phyloP scores from a whole-genome alignment of 1,284 basidiomycete genomes.

The Tetrapyrgos nigripes region DNA sequence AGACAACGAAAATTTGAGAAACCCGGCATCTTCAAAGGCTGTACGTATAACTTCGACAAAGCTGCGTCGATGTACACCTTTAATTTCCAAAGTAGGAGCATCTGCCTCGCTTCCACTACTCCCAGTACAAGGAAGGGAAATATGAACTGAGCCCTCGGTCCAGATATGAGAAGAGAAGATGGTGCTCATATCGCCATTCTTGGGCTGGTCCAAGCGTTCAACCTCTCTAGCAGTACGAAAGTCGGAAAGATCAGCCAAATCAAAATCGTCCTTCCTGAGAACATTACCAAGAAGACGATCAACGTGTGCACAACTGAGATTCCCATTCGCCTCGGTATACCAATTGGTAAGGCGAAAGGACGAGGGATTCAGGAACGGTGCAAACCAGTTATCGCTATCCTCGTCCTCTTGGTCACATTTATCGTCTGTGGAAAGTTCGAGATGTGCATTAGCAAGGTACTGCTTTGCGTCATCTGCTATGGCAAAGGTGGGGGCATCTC shows the following conservation, averaged over 20 bases:
- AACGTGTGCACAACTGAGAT: neutral
- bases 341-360: slow-evolving; percentile 6
- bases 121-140: neutral
- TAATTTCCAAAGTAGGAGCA: neutral
- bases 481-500: too few species aligned
- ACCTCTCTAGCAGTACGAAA: neutral
- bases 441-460: too few species aligned
- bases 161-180: slow-evolving; percentile 5
- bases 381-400: neutral
- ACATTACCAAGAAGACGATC: slow-evolving; percentile 10
- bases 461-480: too few species aligned
- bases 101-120: neutral
- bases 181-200: neutral
- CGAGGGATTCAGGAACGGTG: neutral
- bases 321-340: neutral
- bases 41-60: neutral
- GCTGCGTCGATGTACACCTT: neutral
- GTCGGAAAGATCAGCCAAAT: neutral
- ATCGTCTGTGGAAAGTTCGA: too few species aligned
- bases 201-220: neutral
- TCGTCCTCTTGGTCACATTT: too few species aligned
- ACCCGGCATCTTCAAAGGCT: neutral
- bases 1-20: neutral
- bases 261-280: slow-evolving; percentile 2
- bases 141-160: neutral